phyloP scores from a whole-genome alignment of 371 early-diverging fungal species.

The Haplosporangium sp. region DNA sequence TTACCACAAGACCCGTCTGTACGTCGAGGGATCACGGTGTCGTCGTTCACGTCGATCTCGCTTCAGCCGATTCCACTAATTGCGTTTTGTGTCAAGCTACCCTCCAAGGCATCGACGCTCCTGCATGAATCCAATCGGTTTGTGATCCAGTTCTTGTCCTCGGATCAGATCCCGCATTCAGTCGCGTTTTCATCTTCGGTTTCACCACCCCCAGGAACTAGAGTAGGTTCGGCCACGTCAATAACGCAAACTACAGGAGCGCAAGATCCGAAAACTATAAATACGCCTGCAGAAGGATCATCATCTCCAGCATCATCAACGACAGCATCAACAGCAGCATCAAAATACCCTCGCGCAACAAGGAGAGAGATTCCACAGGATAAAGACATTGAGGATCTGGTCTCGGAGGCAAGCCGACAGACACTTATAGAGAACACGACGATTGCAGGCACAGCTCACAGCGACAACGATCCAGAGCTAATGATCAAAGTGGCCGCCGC shows the following conservation, averaged over 20 bases:
- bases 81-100: conserved; percentile 72
- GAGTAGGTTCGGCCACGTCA: too few relatives aligned
- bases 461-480: background rate
- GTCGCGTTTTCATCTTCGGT: conserved; percentile 73
- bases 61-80: conserved; percentile 72
- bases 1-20: conserved; percentile 54
- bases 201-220: conserved; percentile 14
- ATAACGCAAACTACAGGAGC: too few relatives aligned
- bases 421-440: conserved; percentile 42
- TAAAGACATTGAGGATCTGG: conserved; percentile 31
- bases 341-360: background rate
- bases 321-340: background rate
- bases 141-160: conserved; percentile 69
- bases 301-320: background rate
- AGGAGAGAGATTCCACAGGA: conserved; percentile 15
- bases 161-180: conserved; percentile 71
- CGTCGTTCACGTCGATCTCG: conserved; percentile 78
- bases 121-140: conserved; percentile 68
- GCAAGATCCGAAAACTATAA: too few relatives aligned
- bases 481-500: too few relatives aligned
- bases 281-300: too few relatives aligned
- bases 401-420: conserved; percentile 48
- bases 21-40: conserved; percentile 75
- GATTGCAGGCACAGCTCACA: background rate
- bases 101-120: conserved; percentile 69